These are phyloP conservation scores for Malassezia globosa DNA, from an alignment of 1,284 basidiomycete genomes.

Conservation along the genomic window DNA sequence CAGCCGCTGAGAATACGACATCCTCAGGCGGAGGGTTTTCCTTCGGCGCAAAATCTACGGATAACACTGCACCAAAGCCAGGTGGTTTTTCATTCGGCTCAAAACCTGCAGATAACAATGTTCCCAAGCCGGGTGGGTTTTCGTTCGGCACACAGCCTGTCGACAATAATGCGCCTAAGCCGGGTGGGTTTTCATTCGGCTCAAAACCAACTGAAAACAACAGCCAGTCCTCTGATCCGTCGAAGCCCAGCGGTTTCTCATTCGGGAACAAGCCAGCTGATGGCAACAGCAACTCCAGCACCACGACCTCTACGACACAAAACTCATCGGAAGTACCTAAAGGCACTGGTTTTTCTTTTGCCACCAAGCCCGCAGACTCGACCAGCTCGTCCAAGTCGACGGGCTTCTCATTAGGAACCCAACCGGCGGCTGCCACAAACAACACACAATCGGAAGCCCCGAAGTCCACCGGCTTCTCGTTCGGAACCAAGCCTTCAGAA, in stretches of 20 bases:
- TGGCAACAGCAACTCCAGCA: no score
- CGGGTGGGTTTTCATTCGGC: slow-evolving; percentile 11
- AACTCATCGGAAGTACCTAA: background rate
- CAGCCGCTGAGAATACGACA: background rate
- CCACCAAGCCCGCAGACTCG: background rate
- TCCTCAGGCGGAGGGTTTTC: slow-evolving; percentile 18
- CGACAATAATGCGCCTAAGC: slow-evolving; percentile 4
- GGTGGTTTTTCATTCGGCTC: background rate
- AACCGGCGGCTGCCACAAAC: slow-evolving; percentile 6
- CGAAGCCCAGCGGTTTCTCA: background rate
- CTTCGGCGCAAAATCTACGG: slow-evolving; percentile 2
- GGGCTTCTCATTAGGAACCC: background rate
- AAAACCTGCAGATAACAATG: background rate
- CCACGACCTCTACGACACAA: no score
- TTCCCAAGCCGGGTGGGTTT: slow-evolving; percentile 10
- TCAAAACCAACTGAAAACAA: background rate
- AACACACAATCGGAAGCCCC: background rate
- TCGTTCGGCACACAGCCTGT: background rate
- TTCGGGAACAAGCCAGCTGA: slow-evolving; percentile 6
- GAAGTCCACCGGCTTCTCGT: slow-evolving; percentile 13
- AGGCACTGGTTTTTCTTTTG: slow-evolving; percentile 2
- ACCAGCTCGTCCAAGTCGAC: background rate
- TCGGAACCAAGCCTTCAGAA: slow-evolving; percentile 14
- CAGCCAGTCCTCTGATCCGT: no score
- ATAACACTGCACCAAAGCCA: background rate